Conservation (phyloP, 345 rosid species). For the Microcos paniculata region DNA sequence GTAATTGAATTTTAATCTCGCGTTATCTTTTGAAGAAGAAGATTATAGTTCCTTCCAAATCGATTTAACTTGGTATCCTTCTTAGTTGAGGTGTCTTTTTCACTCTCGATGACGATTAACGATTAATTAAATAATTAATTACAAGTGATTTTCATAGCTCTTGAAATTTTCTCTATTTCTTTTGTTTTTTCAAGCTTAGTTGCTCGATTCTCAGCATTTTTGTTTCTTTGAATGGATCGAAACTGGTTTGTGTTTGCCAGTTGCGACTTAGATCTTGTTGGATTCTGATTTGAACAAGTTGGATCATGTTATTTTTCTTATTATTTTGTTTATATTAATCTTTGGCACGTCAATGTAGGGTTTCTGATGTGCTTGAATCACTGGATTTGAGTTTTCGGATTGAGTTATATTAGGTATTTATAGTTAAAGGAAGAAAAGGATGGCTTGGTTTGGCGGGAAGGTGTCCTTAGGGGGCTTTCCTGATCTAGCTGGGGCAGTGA, state of each 20-base stretch:
- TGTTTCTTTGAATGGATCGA: background rate
- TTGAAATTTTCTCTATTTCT: background rate
- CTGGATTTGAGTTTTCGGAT: slow-evolving; percentile 27
- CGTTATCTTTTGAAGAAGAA: background rate
- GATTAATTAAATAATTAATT: background rate
- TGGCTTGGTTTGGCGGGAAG: slow-evolving; percentile 99
- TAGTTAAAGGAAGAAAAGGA: slow-evolving; percentile 18
- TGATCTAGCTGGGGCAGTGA: slow-evolving; percentile 98
- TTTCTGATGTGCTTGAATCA: slow-evolving; percentile 26
- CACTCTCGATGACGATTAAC: background rate
- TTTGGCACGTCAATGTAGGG: slow-evolving; percentile 29
- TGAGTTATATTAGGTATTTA: slow-evolving; percentile 16
- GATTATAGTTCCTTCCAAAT: background rate
- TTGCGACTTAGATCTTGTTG: background rate
- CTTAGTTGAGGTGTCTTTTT: slow-evolving; percentile 9
- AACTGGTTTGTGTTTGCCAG: background rate
- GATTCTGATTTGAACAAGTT: slow-evolving; percentile 8
- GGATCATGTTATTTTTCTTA: slow-evolving; percentile 9
- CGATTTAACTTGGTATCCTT: background rate
- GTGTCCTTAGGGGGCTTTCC: slow-evolving; percentile 86
- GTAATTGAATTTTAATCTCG: background rate
- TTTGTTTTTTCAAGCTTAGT: background rate
- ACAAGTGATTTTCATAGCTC: background rate
- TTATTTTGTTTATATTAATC: background rate
- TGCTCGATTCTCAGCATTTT: slow-evolving; percentile 13